Base-by-base conservation (phyloP, 2,329 filamentous ascomycete genomes). In the Exophiala calicioides region DNA sequence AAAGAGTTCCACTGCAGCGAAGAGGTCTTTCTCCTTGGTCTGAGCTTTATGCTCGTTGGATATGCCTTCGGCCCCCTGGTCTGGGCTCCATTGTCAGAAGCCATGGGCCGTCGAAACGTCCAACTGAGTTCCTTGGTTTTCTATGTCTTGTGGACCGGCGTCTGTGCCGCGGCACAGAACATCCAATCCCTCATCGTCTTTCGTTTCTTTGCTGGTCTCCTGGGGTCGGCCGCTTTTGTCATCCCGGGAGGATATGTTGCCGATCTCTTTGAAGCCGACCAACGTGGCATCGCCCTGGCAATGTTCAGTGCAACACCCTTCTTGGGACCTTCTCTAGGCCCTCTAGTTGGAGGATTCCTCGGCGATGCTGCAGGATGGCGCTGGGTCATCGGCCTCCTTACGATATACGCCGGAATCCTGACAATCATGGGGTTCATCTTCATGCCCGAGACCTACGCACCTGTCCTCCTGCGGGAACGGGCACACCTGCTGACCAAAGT, bases 201-300 rank as follows among this genome's bases (percentile, higher is more conserved):
- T 0, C 73, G 83, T 0, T 85, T 86, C 65, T 84, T 83, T 30
- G 70, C 36, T 13, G 54, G 56, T 30, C 34, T 32, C 4, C 47
- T 57, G 31, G 54, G 48, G 7, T 48, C 52, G 1, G 81, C 83
- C 0, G 82, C 83, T 0, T 75, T 88, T 0, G 86, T 82, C 0
- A 85, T 84, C 55, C 85, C 82, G 0, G 82, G 82, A 1, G 84
- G 84, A 20, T 82, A 86, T 0, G 57, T 88, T 3, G 80, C 78
- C 26, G 85, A 88, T 64, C 69, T 88, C 20, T 87, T 74, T 67
- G 66, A 74, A 0, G 73, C 83, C 0, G 74, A 78, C 2, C 65
- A 80, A 53, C 73, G 85, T 44, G 84, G 82, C 5, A 76, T 79
- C 5, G 84, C 84, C 2, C 81, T 87, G 65, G 81, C 84, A 0